Percentiles rank a stretch among this genome's conserved stretches.
phyloP scores from a whole-genome alignment of 108 stramenopile genomes.

The Schizochytrium sp. region DNA sequence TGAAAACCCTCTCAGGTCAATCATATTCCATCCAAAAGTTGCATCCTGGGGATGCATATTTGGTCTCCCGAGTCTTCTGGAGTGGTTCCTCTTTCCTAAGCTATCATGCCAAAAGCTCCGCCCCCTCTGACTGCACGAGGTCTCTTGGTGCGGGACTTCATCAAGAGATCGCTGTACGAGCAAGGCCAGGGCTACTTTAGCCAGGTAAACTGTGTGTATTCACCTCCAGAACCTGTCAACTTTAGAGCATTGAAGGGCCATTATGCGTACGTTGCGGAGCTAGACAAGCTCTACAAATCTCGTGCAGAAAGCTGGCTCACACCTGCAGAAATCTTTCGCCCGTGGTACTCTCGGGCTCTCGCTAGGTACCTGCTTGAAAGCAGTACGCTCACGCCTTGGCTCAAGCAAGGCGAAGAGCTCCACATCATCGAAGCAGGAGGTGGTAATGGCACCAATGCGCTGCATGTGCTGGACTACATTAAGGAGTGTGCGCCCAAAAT shows the following conservation, averaged over 20 bases:
- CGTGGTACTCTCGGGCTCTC: conserved; percentile 34
- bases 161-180: conserved; percentile 42
- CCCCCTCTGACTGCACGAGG: background rate
- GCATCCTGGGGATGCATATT: too few relatives aligned
- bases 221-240: conserved; percentile 29
- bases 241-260: conserved; percentile 46
- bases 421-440: conserved; percentile 57
- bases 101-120: background rate
- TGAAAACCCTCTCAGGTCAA: too few relatives aligned
- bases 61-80: too few relatives aligned
- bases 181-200: conserved; percentile 5
- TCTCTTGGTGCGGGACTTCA: conserved; percentile 58
- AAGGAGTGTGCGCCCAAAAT: conserved; percentile 1
- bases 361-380: background rate
- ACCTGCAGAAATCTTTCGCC: conserved; percentile 59
- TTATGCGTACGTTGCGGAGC: background rate
- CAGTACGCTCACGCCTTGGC: background rate
- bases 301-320: conserved; percentile 32
- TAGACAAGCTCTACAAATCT: conserved; percentile 42
- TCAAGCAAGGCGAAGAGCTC: background rate
- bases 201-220: conserved; percentile 7
- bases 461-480: conserved; percentile 44
- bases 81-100: too few relatives aligned
- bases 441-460: conserved; percentile 54
- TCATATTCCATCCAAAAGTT: too few relatives aligned